Evolutionary conservation across 345 rosid species (phyloP).

Genomic region (Pseudoturritis turrita): DNA sequence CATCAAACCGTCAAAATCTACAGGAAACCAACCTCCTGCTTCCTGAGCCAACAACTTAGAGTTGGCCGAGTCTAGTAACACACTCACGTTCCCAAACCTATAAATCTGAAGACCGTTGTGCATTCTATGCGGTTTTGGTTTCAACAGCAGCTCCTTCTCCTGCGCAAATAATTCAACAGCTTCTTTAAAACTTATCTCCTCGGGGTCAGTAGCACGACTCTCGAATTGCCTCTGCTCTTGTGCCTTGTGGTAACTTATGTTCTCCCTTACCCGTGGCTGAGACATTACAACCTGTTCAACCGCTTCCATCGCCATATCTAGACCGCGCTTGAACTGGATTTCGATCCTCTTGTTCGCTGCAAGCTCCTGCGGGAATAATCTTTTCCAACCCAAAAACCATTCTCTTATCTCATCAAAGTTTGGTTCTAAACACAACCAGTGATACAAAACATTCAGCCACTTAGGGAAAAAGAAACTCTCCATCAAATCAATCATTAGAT

Average conservation of each 20-base stretch:
- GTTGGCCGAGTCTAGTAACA: slow-evolving; percentile 54
- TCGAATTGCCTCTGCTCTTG: slow-evolving; percentile 45
- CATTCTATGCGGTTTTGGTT: slow-evolving; percentile 67
- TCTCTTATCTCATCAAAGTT: slow-evolving; percentile 57
- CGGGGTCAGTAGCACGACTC: slow-evolving; percentile 18
- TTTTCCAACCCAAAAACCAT: slow-evolving; percentile 75
- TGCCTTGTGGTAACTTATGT: background rate
- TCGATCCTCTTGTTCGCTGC: slow-evolving; percentile 55
- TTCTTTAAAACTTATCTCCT: slow-evolving; percentile 65
- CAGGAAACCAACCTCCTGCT: slow-evolving; percentile 55
- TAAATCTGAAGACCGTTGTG: slow-evolving; percentile 77
- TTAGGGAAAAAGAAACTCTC: slow-evolving; percentile 74
- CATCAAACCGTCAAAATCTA: slow-evolving; percentile 53
- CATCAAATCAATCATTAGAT: slow-evolving; percentile 90
- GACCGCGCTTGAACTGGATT: slow-evolving; percentile 53
- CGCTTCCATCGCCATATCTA: slow-evolving; percentile 59
- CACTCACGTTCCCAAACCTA: slow-evolving; percentile 67
- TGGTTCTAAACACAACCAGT: slow-evolving; percentile 61
- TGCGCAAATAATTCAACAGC: slow-evolving; percentile 68
- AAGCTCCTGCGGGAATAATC: slow-evolving; percentile 65
- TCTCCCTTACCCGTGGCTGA: slow-evolving; percentile 50
- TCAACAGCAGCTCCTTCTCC: slow-evolving; percentile 58
- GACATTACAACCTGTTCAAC: slow-evolving; percentile 49
- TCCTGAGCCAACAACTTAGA: slow-evolving; percentile 58
- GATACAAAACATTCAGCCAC: slow-evolving; percentile 84